Evolutionary conservation across 2,329 filamentous ascomycete species (phyloP), one percentile per base, ranked within the genome.

Genomic region (Scytalidium lignicola): DNA sequence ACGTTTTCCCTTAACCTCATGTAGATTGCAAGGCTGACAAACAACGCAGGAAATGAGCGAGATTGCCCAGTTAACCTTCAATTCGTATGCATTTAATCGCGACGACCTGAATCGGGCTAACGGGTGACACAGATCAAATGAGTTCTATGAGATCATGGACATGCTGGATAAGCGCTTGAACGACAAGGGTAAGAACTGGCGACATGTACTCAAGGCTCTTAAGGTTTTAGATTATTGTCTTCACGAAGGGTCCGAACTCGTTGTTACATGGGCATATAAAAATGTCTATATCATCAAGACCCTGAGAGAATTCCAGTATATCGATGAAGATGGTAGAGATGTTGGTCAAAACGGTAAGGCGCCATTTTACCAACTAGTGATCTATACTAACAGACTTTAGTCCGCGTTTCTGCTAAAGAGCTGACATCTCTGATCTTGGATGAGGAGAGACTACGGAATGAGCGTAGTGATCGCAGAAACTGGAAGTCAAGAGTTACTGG

Each of bases 71-170:
- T 85, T 97, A 78, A 97, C 93, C 45, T 99, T 91, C 74, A 95
- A 95, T 74, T 95, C 88, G 92, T 96, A 84, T 64, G 86, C 71
- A 49, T 41, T 20, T 15, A 6, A 17, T 28, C 22, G 18, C 23
- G 44, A 17, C 43, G n/a, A 20, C 41, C 22, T 44, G 8, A 44
- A 44, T 23, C 22, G 26, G 26, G 43, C 47, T 29, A 41, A 43
- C 40, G 32, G 29, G 42, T 47, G 21, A 52, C 29, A 32, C 51
- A 66, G 92, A 65, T 91, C 90, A 29, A 92, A 87, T 70, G 93
- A 97, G 68, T 99, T 99, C 74, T 96, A 96, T 74, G 92, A 99
- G 68, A 96, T 99, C 63, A 96, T 99, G 86, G 93, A 99, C 69
- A 99, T 99, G 90, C 78, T 99, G 58, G 93, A 99, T 72, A 97